These are phyloP conservation scores for Musa troglodytarum DNA, from an alignment of 176 grass and related monocot genomes.

Conservation along the genomic window DNA sequence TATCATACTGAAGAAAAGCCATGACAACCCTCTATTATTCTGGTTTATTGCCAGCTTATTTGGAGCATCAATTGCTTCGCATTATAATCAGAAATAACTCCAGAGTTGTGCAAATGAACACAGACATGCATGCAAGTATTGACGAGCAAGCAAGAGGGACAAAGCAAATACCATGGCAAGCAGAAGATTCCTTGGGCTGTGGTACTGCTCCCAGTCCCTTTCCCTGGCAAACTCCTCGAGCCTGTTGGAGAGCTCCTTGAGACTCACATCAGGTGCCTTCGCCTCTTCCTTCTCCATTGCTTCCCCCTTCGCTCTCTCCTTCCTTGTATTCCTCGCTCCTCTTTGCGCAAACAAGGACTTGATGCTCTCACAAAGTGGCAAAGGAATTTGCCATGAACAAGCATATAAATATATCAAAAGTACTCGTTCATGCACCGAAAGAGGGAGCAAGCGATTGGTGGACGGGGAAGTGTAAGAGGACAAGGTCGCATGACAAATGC, in stretches of 20 bases:
- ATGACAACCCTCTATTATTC: no score
- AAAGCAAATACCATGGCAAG: slow-evolving; percentile 60
- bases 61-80: background rate
- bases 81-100: background rate
- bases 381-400: background rate
- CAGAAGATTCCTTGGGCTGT: slow-evolving; percentile 78
- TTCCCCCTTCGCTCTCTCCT: slow-evolving; percentile 22
- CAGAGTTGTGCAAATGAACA: background rate
- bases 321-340: slow-evolving; percentile 9
- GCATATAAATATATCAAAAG: background rate
- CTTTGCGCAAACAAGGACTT: background rate
- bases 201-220: slow-evolving; percentile 86
- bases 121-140: background rate
- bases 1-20: no score
- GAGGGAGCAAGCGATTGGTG: background rate
- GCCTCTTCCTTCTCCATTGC: slow-evolving; percentile 13
- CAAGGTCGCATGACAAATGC: background rate
- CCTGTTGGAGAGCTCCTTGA: slow-evolving; percentile 63
- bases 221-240: slow-evolving; percentile 70
- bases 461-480: background rate
- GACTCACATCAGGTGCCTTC: slow-evolving; percentile 39
- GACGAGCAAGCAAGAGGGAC: background rate
- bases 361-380: background rate
- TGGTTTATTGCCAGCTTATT: no score
- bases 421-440: background rate